Conservation (phyloP, 768 basidiomycete genomes). For the Ramaria rubella region DNA sequence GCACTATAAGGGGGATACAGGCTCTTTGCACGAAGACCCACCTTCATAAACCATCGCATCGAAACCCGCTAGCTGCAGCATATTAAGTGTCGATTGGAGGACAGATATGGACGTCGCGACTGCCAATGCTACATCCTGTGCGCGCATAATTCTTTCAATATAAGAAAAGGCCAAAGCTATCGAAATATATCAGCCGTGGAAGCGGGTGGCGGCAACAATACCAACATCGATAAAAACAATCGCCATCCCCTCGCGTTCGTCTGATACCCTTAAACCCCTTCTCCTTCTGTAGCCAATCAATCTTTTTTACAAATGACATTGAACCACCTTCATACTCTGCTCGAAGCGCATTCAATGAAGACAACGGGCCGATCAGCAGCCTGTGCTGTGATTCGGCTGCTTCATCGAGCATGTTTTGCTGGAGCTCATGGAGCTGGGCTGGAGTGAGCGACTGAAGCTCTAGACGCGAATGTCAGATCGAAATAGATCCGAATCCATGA, state of each 20-base stretch:
- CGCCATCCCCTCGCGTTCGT: conserved; percentile 70
- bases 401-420: conserved; percentile 36
- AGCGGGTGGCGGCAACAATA: background rate
- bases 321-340: conserved; percentile 62
- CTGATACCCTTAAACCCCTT: conserved; percentile 59
- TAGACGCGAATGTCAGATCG: background rate
- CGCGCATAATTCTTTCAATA: conserved; percentile 58
- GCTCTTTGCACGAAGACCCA: conserved; percentile 3
- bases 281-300: conserved; percentile 56
- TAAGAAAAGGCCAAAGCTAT: conserved; percentile 79
- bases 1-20: background rate
- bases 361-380: conserved; percentile 50
- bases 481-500: background rate
- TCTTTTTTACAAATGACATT: conserved; percentile 59
- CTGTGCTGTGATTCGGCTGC: conserved; percentile 28
- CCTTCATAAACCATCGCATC: conserved; percentile 56
- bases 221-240: conserved; percentile 23
- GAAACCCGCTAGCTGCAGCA: conserved; percentile 55
- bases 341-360: conserved; percentile 48
- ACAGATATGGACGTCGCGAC: conserved; percentile 45
- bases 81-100: conserved; percentile 41
- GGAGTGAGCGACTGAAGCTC: conserved; percentile 7
- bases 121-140: conserved; percentile 37
- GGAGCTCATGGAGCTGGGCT: conserved; percentile 8
- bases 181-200: background rate